phyloP scores from a whole-genome alignment of 352 stramenopile species.

The Pythium plurisporium region DNA sequence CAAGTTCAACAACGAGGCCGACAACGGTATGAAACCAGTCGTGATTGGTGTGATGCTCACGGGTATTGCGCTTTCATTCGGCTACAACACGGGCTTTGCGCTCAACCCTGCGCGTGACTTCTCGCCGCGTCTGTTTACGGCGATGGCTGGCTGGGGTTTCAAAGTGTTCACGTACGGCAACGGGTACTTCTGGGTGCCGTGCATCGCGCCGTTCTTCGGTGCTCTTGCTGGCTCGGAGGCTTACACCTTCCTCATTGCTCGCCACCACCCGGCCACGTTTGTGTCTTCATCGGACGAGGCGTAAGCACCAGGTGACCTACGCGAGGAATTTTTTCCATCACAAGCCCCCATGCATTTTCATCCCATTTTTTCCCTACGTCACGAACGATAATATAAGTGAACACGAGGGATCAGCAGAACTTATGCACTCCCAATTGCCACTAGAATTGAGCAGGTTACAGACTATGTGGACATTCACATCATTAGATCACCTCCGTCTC shows the following conservation, averaged over 20 bases:
- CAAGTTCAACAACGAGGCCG: constrained; percentile 66
- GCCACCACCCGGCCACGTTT: constrained; percentile 54
- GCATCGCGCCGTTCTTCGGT: constrained; percentile 66
- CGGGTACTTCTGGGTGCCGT: constrained; percentile 76
- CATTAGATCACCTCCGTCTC: constrained; percentile 12
- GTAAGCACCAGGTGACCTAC: constrained; percentile 2
- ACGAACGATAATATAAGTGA: not conserved
- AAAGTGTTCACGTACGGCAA: constrained; percentile 64
- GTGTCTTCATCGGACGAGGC: constrained; percentile 31
- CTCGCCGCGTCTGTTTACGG: constrained; percentile 58
- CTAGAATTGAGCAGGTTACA: too few species aligned
- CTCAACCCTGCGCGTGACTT: constrained; percentile 72
- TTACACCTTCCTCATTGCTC: constrained; percentile 62
- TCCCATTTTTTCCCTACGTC: not conserved
- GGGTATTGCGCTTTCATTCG: constrained; percentile 73
- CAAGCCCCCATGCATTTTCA: constrained; percentile 15
- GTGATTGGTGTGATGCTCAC: constrained; percentile 70
- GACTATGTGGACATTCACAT: too few species aligned
- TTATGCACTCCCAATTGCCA: too few species aligned
- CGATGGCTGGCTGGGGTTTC: constrained; percentile 53
- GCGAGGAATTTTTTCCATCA: not conserved
- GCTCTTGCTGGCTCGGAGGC: constrained; percentile 51
- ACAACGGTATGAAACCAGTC: constrained; percentile 60
- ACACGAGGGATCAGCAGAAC: not conserved
- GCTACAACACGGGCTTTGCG: constrained; percentile 78